These are phyloP conservation scores for Colletotrichum agaves DNA, from an alignment of 2,329 filamentous ascomycete species.

Conservation along the genomic window DNA sequence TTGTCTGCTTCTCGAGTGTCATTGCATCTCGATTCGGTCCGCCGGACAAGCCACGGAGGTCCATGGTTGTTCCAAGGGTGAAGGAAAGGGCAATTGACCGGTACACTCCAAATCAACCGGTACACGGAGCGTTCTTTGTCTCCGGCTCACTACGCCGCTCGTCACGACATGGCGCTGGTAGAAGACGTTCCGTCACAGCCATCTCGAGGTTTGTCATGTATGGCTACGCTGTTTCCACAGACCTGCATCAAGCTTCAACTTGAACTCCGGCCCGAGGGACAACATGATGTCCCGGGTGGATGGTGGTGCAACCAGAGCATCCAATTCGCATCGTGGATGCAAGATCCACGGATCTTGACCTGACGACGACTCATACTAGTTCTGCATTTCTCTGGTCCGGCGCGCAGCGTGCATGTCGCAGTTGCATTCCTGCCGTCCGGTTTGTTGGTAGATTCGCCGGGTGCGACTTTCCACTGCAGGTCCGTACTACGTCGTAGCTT, in stretches of 20 bases:
- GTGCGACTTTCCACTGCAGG: conserved; percentile 36
- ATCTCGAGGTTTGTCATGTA: conserved; percentile 3
- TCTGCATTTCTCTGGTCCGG: conserved; percentile 18
- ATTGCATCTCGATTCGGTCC: not conserved
- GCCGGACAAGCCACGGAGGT: conserved; percentile 10
- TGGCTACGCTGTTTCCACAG: not conserved
- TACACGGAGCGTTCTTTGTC: conserved; percentile 26
- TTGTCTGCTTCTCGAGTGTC: not conserved
- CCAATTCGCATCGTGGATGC: conserved; percentile 26
- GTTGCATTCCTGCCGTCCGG: conserved; percentile 32
- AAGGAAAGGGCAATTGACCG: conserved; percentile 16
- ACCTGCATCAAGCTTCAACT: conserved; percentile 13
- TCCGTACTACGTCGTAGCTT: conserved; percentile 27
- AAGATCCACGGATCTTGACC: conserved; percentile 33
- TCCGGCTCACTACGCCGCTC: conserved; percentile 22
- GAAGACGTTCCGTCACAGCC: conserved; percentile 24
- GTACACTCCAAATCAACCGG: conserved; percentile 18
- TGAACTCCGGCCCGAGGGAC: conserved; percentile 15
- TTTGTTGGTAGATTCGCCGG: conserved; percentile 34
- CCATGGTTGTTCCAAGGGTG: not conserved
- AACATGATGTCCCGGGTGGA: conserved; percentile 19
- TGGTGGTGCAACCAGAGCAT: conserved; percentile 15
- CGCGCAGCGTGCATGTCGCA: conserved; percentile 20
- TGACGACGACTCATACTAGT: conserved; percentile 16
- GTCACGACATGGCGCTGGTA: conserved; percentile 35